Conservation (phyloP, 371 early-diverging fungal species). For the Lichtheimia ornata region DNA sequence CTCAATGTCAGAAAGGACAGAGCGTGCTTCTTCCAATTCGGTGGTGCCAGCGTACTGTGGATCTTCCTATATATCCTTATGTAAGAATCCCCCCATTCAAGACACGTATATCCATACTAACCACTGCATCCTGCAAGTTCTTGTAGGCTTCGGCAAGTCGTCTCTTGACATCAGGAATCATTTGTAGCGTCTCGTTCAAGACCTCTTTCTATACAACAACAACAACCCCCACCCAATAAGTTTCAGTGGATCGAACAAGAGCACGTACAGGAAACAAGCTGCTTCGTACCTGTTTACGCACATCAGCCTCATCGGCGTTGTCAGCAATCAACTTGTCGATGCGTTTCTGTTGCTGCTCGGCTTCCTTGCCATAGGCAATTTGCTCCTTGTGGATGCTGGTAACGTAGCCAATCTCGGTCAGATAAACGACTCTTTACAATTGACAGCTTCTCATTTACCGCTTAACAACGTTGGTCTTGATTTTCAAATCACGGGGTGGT, state of each 20-base stretch:
- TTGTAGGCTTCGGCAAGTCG: conserved; percentile 61
- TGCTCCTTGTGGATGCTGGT: conserved; percentile 69
- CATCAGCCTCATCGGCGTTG: conserved; percentile 65
- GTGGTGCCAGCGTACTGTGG: conserved; percentile 34
- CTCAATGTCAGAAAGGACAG: conserved; percentile 34
- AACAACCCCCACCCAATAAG: not conserved
- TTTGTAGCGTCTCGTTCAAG: conserved; percentile 70
- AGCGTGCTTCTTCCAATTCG: conserved; percentile 47
- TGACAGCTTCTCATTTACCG: conserved; percentile 41
- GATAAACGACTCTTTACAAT: no score
- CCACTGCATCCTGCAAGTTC: conserved; percentile 53
- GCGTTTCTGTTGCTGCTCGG: conserved; percentile 59
- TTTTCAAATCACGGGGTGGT: conserved; percentile 55
- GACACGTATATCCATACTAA: conserved; percentile 18
- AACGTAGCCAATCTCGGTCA: not conserved
- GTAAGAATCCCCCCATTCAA: not conserved
- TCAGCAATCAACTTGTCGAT: conserved; percentile 64
- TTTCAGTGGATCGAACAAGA: not conserved
- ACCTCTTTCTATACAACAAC: conserved; percentile 75
- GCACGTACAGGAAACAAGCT: not conserved
- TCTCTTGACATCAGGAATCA: conserved; percentile 75
- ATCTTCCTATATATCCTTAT: conserved; percentile 32
- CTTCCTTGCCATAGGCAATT: conserved; percentile 64
- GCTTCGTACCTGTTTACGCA: conserved; percentile 69
- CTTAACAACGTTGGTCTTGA: conserved; percentile 71